Conservation (phyloP, 2,329 filamentous ascomycete species). For the Penicillium vulpinum region DNA sequence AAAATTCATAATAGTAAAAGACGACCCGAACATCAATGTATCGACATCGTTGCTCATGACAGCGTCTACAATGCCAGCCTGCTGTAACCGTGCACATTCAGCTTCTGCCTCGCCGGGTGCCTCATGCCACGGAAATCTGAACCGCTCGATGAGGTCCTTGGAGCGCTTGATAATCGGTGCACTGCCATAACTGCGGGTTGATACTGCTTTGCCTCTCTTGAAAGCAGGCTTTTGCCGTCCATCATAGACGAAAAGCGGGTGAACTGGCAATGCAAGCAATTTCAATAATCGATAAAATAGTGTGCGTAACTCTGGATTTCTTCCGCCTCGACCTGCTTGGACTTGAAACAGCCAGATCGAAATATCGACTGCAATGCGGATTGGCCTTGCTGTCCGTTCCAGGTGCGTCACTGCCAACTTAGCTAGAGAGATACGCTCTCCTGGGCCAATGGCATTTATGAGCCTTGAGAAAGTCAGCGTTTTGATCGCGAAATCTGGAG, state of each 20-base stretch:
- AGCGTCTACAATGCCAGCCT: slow-evolving; percentile 80
- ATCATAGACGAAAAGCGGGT: slow-evolving; percentile 88
- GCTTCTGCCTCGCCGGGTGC: slow-evolving; percentile 95
- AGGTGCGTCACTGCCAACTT: slow-evolving; percentile 80
- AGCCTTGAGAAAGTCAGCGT: slow-evolving; percentile 57
- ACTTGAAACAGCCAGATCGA: slow-evolving; percentile 97
- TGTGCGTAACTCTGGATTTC: slow-evolving; percentile 85
- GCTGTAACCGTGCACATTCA: slow-evolving; percentile 85
- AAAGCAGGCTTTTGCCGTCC: slow-evolving; percentile 80
- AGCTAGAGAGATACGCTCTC: slow-evolving; percentile 74
- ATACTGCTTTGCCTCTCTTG: slow-evolving; percentile 77
- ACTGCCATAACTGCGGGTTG: slow-evolving; percentile 55
- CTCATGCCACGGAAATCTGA: slow-evolving; percentile 80
- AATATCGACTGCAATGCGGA: slow-evolving; percentile 88
- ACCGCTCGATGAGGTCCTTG: slow-evolving; percentile 79
- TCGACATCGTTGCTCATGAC: slow-evolving; percentile 97
- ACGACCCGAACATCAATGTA: slow-evolving; percentile 94
- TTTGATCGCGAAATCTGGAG: background rate
- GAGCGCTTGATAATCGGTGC: slow-evolving; percentile 70
- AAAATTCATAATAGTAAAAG: slow-evolving; percentile 76
- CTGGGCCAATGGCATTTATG: slow-evolving; percentile 83
- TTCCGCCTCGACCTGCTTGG: slow-evolving; percentile 80
- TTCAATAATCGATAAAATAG: slow-evolving; percentile 88
- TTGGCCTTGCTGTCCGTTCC: slow-evolving; percentile 66
- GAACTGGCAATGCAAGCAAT: slow-evolving; percentile 72